Evolutionary conservation across 1,284 basidiomycete genomes (phyloP).

Genomic region (Takashimella koratensis): DNA sequence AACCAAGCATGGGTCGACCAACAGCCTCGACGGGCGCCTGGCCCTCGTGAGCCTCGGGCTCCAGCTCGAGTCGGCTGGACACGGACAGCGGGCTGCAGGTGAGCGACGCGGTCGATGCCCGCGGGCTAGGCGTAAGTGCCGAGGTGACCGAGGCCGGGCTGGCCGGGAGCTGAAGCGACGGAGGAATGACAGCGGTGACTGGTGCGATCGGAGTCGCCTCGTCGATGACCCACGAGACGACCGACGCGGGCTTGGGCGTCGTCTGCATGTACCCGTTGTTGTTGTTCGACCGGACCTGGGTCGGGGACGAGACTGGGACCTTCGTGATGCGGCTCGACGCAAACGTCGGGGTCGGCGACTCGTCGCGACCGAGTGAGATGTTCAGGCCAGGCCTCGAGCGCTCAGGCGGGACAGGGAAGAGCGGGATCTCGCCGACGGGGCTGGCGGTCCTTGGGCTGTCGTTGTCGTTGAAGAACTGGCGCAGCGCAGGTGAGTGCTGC

Average conservation of each 20-base stretch:
- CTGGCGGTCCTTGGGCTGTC: background rate
- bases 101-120: background rate
- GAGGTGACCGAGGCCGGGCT: background rate
- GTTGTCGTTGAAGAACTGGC: background rate
- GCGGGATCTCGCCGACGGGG: background rate
- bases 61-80: background rate
- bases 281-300: background rate
- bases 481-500: background rate
- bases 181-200: background rate
- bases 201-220: background rate
- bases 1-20: no score
- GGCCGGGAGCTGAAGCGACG: background rate
- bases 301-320: background rate
- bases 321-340: background rate
- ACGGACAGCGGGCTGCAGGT: background rate
- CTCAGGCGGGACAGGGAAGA: background rate
- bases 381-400: background rate
- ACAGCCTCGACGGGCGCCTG: background rate
- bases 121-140: background rate
- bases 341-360: background rate
- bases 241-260: background rate
- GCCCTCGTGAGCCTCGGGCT: background rate
- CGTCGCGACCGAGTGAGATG: background rate
- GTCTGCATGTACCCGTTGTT: no score
- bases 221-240: background rate